Conservation (phyloP, 805 yeast species). For the Ogataea trehaloabstinens region DNA sequence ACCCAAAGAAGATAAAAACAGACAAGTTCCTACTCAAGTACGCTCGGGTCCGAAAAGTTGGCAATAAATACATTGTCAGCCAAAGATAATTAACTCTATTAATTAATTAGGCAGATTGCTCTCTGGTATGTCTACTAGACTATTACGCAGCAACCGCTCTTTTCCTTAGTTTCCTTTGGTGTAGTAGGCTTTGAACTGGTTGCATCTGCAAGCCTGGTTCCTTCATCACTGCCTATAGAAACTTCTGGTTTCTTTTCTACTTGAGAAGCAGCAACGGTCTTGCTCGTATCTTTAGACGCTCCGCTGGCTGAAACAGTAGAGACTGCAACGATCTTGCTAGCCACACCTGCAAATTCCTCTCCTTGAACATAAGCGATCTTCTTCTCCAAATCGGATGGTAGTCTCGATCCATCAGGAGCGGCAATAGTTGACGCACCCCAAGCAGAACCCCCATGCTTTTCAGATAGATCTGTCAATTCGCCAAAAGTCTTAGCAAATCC, state of each 20-base stretch:
- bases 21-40: constrained; percentile 62
- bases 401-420: constrained; percentile 74
- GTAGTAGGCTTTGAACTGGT: constrained; percentile 10
- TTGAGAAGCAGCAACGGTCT: constrained; percentile 8
- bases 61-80: constrained; percentile 32
- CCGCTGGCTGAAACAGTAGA: constrained; percentile 10
- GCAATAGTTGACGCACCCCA: constrained; percentile 88
- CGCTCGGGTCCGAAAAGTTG: constrained; percentile 52
- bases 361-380: constrained; percentile 68
- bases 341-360: constrained; percentile 52
- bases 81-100: constrained; percentile 6
- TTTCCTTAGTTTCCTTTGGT: constrained; percentile 16
- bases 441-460: constrained; percentile 76
- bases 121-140: constrained; percentile 29
- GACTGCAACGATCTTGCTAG: constrained; percentile 22
- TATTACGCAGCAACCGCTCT: constrained; percentile 32
- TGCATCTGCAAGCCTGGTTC: neutral
- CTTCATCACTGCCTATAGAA: neutral
- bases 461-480: constrained; percentile 52
- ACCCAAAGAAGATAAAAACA: constrained; percentile 48
- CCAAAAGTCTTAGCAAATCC: constrained; percentile 63
- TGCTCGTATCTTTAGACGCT: constrained; percentile 6
- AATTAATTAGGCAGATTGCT: constrained; percentile 6
- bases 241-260: constrained; percentile 7
- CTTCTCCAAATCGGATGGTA: constrained; percentile 61